phyloP scores from a whole-genome alignment of 1,139 yeast species.

The Sugiyamaella pinicola region DNA sequence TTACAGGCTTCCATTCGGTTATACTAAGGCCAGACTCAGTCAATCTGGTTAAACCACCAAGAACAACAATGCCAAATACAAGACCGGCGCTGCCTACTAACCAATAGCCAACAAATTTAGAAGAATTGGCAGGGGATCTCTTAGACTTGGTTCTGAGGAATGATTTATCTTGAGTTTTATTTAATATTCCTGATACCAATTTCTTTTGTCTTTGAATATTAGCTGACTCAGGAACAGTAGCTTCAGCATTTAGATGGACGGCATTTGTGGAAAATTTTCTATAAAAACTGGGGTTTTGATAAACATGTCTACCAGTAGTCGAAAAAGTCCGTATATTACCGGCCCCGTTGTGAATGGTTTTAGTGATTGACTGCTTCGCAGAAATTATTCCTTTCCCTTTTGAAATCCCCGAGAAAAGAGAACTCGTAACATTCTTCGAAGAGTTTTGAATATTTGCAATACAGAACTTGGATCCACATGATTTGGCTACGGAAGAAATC shows the following conservation, averaged over 20 bases:
- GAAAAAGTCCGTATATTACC: slow-evolving; percentile 1
- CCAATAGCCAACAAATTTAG: slow-evolving; percentile 74
- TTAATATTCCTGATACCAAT: slow-evolving; percentile 13
- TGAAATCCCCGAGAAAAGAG: slow-evolving; percentile 2
- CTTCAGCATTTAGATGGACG: slow-evolving; percentile 4
- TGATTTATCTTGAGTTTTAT: slow-evolving; percentile 13
- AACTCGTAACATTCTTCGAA: neutral
- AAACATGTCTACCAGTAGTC: neutral
- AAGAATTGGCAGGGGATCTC: slow-evolving; percentile 37
- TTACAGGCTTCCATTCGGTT: slow-evolving; percentile 98
- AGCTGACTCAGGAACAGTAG: slow-evolving; percentile 11
- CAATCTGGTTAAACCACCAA: slow-evolving; percentile 92
- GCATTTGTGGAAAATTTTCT: slow-evolving; percentile 6
- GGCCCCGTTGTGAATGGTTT: neutral
- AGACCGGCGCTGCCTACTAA: slow-evolving; percentile 85
- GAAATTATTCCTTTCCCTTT: neutral
- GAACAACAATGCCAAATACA: slow-evolving; percentile 92
- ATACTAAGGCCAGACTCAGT: slow-evolving; percentile 96
- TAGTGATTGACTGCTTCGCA: neutral
- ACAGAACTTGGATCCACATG: slow-evolving; percentile 36
- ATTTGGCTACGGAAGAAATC: slow-evolving; percentile 34
- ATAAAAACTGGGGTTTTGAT: neutral
- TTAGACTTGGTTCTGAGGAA: slow-evolving; percentile 18
- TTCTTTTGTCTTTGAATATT: slow-evolving; percentile 14
- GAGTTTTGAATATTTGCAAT: slow-evolving; percentile 1